Base-by-base conservation (phyloP, 2,329 filamentous ascomycete genomes). In the Zymoseptoria ardabiliae region DNA sequence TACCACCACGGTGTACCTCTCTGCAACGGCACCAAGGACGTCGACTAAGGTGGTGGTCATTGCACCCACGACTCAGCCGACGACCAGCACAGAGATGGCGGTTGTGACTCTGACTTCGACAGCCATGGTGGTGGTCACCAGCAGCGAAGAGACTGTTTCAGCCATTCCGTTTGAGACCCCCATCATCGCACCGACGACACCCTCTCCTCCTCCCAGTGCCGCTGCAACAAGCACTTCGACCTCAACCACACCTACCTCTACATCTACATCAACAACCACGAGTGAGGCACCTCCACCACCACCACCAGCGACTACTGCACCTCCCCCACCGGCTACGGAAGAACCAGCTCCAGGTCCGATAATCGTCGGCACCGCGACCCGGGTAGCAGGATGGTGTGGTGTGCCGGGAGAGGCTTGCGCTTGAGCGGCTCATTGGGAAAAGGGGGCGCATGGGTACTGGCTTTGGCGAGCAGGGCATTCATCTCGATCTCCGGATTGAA, bases 21-120 rank as follows among this genome's bases (percentile, higher is more conserved):
- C 51, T 28, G 25, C 52, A 10, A 41, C 51, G 19, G 28, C 56
- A 5, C 30, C 50, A 19, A 54, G 23, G 28, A 54, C 56, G 10
- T 53, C 56, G 20, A 58, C 56, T 2, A 13, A 30, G 22, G 19
- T 56, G 17, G 23, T 56, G 17, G 19, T 50, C 11, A 19, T 35
- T 22, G 19, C 41, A 11, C 20, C 49, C 17, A 54, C 53, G 13
- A 45, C 9, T 28, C 45, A 50, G 22, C 54, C 35, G 6, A 51
- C 54, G 7, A 28, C 45, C 19, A 23, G 22, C n/a, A 53, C 51
- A 11, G 20, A 10, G 21, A 19, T 19, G 22, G 51, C 22, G 9
- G n/a, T 53, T 35, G 19, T 58, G 25, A 53, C 56, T n/a, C 22
- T 57, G 20, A 57, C 55, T n/a, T 57, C 55, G 17, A 57, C 55